Evolutionary conservation across 176 grass and related monocot genomes (phyloP).

Genomic region (Puccinellia tenuiflora): DNA sequence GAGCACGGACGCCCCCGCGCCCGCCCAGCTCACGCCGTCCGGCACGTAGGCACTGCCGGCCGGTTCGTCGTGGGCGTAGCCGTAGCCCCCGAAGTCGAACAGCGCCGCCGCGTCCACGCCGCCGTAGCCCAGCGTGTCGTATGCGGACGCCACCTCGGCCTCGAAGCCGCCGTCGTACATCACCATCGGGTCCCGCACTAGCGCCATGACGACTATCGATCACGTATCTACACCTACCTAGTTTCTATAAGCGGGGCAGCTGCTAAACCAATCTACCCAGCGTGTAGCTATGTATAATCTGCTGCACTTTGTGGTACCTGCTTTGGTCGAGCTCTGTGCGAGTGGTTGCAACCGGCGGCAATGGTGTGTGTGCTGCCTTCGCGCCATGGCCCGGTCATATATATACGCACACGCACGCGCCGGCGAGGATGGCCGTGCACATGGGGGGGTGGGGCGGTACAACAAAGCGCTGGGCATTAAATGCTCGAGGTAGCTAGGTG

Average conservation of each 20-base stretch:
- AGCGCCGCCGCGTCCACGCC: slow-evolving; percentile 6
- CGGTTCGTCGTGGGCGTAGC: neutral
- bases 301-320: too few species aligned
- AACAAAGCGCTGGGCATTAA: slow-evolving; percentile 29
- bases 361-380: neutral
- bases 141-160: neutral
- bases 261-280: too few species aligned
- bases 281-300: too few species aligned
- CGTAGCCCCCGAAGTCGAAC: neutral
- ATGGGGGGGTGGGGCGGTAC: neutral
- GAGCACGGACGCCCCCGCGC: slow-evolving; percentile 46
- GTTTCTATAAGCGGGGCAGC: too few species aligned
- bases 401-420: slow-evolving; percentile 10
- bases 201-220: slow-evolving; percentile 25
- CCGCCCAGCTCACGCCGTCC: neutral
- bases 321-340: too few species aligned
- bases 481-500: slow-evolving; percentile 4
- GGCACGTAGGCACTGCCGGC: neutral
- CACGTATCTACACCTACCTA: too few species aligned
- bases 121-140: slow-evolving; percentile 26
- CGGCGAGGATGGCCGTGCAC: neutral
- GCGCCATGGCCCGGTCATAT: slow-evolving; percentile 15
- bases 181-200: slow-evolving; percentile 31
- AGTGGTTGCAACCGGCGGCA: neutral
- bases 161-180: slow-evolving; percentile 3